These are phyloP conservation scores for Atalantia buxifolia DNA, from an alignment of 345 rosid species.

Conservation along the genomic window DNA sequence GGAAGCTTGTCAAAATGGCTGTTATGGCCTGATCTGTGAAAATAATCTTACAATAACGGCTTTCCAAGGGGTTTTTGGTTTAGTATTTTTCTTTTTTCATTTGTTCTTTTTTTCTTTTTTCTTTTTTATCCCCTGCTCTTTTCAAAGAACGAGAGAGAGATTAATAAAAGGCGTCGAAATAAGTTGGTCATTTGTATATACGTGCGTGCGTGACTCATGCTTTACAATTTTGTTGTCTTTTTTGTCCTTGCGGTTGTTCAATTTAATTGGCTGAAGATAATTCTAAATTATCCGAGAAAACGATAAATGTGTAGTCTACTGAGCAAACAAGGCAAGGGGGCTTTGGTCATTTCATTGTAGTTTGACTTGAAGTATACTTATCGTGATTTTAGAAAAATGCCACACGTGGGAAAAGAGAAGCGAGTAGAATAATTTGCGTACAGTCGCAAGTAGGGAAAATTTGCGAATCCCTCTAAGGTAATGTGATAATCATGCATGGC, in stretches of 20 bases:
- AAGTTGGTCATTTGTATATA: background rate
- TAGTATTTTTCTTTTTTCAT: background rate
- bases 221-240: background rate
- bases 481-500: slow-evolving; percentile 21
- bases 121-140: background rate
- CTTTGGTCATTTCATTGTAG: background rate
- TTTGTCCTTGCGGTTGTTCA: background rate
- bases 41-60: slow-evolving; percentile 4
- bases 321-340: background rate
- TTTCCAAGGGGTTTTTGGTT: background rate
- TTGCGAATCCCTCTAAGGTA: background rate
- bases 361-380: background rate
- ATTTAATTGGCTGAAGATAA: background rate
- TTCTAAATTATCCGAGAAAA: background rate
- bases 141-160: background rate
- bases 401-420: background rate
- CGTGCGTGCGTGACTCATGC: background rate
- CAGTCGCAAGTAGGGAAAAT: background rate
- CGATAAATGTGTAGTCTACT: background rate
- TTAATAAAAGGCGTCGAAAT: background rate
- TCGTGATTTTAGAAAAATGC: background rate
- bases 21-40: background rate
- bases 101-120: too few relatives aligned
- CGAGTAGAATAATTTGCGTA: background rate
- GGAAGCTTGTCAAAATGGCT: background rate